Evolutionary conservation across 805 yeast species (phyloP), one percentile per base, ranked within the genome.

Genomic region (Suhomyces kilbournensis): DNA sequence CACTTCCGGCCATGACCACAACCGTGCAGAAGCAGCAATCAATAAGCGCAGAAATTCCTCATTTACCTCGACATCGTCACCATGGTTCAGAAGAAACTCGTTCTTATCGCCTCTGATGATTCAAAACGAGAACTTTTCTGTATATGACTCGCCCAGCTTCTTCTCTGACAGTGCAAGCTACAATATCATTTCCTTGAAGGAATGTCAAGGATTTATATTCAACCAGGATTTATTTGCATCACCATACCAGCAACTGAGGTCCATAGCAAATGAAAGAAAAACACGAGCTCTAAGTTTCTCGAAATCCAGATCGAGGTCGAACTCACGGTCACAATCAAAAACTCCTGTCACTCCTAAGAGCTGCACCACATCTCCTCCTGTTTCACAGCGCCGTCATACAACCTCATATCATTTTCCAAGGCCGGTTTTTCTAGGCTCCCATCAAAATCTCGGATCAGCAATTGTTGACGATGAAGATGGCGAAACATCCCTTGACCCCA

Each of bases 211-310:
- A 2, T 87, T 86, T 60, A 67, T 80, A 2, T 87, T 90, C 81
- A 86, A 87, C 63, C 92, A 86, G 61, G 92, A 86, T 60, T 68
- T 86, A 45, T 87, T 86, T 74, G 92, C 90, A 2, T 75, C 85
- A 1, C 84, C 85, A 26, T 84, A 82, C 63, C 88, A 85, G 60
- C 92, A 86, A 52, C 74, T 67, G 66, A 57, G 68, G 46, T 63
- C 75, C 4, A 45, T 67, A 9, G 73, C 71, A 14, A 66, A 64
- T 48, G 77, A 74, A 53, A 57, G 63, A 51, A 70, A 64, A 53
- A 56, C 55, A 12, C 58, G 71, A 44, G 65, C 68, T 1, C 48
- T 60, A 32, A 62, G 68, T 46, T 58, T 56, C 43, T 51, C 60
- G 38, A 56, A 60, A 25, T 44, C 51, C 22, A 49, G 50, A 12